These are phyloP conservation scores for Chimonanthus praecox DNA, from an alignment of 164 flowering plant species.

Conservation along the genomic window DNA sequence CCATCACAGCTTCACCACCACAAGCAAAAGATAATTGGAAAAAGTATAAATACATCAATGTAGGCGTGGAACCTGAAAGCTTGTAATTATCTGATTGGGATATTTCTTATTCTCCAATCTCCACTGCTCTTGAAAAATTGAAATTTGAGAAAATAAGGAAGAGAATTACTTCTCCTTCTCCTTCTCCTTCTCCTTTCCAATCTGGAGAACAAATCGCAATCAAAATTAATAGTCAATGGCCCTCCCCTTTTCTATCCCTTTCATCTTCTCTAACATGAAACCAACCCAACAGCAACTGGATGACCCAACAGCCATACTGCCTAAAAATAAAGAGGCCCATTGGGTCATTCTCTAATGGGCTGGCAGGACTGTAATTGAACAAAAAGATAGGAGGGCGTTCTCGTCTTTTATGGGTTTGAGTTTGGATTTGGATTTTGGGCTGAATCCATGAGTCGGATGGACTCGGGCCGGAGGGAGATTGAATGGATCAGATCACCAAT, in stretches of 20 bases:
- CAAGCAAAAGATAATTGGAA: not conserved
- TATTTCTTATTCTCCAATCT: not conserved
- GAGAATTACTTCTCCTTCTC: too few relatives aligned
- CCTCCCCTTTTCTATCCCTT: not conserved
- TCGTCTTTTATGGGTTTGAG: not conserved
- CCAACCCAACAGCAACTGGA: too few relatives aligned
- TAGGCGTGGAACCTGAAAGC: too few relatives aligned
- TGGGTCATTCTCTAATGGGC: too few relatives aligned
- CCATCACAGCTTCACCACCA: not conserved
- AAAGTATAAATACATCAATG: too few relatives aligned
- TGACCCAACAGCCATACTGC: too few relatives aligned
- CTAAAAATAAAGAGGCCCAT: too few relatives aligned
- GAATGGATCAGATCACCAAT: slow-evolving; percentile 60
- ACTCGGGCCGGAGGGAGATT: slow-evolving; percentile 45
- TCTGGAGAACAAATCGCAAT: not conserved
- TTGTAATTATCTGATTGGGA: not conserved
- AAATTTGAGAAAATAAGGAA: not conserved
- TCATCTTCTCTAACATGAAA: not conserved
- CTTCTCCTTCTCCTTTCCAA: not conserved
- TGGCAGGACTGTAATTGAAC: too few relatives aligned
- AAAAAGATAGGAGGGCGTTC: not conserved
- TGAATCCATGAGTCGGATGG: slow-evolving; percentile 14
- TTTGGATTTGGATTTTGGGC: not conserved
- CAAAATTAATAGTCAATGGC: not conserved
- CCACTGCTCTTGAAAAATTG: not conserved